Evolutionary conservation across 352 stramenopile genomes (phyloP).

Genomic region (Globisporangium splendens): DNA sequence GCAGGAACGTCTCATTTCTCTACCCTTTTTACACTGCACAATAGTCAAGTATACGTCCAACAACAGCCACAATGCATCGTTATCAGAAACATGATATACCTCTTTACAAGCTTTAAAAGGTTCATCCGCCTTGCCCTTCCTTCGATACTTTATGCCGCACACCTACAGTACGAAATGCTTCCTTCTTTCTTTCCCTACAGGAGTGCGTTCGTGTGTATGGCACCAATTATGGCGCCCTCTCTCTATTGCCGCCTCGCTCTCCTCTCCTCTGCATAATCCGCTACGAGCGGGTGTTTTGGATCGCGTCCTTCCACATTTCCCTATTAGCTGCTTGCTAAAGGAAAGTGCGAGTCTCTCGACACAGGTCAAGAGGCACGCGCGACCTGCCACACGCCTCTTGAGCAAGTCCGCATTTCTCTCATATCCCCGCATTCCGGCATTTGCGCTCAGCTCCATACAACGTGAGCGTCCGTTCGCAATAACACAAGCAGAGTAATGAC

Average conservation of each 20-base stretch:
- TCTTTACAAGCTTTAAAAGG: too few species aligned
- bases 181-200: not conserved
- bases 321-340: too few species aligned
- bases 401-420: not conserved
- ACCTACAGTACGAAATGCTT: not conserved
- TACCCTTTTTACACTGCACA: not conserved
- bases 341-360: too few species aligned
- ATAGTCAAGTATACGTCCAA: not conserved
- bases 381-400: not conserved
- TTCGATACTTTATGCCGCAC: conserved; percentile 9
- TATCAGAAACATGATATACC: too few species aligned
- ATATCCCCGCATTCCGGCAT: not conserved
- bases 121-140: not conserved
- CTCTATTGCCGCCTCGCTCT: not conserved
- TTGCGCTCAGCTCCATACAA: not conserved
- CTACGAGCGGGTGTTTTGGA: not conserved
- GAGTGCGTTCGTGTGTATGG: too few species aligned
- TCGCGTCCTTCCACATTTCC: conserved; percentile 1
- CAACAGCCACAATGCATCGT: not conserved
- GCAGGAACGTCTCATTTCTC: not conserved
- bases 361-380: not conserved
- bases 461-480: not conserved
- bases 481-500: not conserved
- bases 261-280: not conserved
- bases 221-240: not conserved